Base-by-base conservation (phyloP, 1,284 basidiomycete genomes). In the Gastroboletus turbinatus region DNA sequence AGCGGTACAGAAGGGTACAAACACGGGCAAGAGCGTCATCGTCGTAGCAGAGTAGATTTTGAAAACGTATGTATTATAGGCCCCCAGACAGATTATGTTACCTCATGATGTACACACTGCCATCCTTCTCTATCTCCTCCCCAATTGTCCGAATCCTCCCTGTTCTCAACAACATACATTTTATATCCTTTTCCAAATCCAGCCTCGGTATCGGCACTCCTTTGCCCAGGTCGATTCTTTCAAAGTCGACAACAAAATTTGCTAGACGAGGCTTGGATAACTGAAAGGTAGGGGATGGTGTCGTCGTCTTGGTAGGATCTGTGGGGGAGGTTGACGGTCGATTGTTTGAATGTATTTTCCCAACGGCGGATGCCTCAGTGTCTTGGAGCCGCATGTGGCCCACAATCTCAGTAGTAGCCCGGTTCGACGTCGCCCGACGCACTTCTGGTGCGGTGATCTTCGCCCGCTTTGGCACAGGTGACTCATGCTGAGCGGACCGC, bases 121-220 rank as follows among this genome's bases (percentile, higher is more conserved):
- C 71, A 33, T 71, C 59, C 21, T 36, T 23, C 38, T 55, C 61
- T 45, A 63, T 55, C 17, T 43, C 19, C 2, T 64, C 27, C 2
- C 57, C 60, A 21, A 60, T 46, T 35, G 56, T 67, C 39, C 68
- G 63, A 44, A 70, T 60, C 21, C 69, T 67, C n/a, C 70, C 68
- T 10, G 71, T 71, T 44, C 59, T 72, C 53, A 71, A 52, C 27
- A 70, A 21, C 2, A 51, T 47, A 1, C n/a, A 13, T 25, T 43
- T 56, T 1, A 68, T 38, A 5, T 57, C 54, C 11, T 19, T 46
- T 21, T 50, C 29, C 49, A 58, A 4, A 23, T 61, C 49, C 32
- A 65, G 35, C 46, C 5, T 47, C 25, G 60, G 52, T 11, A 53
- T 51, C 7, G 52, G 47, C 17, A 54, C 27, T 5, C 33, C 25